phyloP scores from a whole-genome alignment of 2,329 filamentous ascomycete species.

The Aspergillus felis region DNA sequence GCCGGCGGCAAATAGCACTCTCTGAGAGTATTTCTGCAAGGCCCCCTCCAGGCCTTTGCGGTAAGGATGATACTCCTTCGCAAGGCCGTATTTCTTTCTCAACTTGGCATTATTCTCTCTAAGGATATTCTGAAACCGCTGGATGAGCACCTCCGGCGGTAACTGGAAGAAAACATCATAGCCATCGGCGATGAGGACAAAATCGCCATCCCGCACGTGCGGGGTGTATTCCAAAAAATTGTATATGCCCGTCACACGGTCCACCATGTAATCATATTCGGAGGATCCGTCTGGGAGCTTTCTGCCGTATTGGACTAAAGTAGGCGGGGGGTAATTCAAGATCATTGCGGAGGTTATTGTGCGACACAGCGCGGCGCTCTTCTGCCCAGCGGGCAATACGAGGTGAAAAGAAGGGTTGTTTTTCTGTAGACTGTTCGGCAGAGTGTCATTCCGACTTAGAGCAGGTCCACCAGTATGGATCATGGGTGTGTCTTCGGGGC shows the following conservation, averaged over 20 bases:
- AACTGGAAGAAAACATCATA: constrained; percentile 64
- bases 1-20: constrained; percentile 53
- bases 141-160: constrained; percentile 59
- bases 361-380: constrained; percentile 53
- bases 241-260: constrained; percentile 44
- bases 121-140: constrained; percentile 56
- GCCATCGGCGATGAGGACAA: constrained; percentile 62
- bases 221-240: constrained; percentile 47
- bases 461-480: constrained; percentile 16
- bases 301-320: constrained; percentile 46
- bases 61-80: constrained; percentile 18
- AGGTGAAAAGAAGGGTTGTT: constrained; percentile 50
- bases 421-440: constrained; percentile 31
- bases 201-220: constrained; percentile 53
- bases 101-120: constrained; percentile 53
- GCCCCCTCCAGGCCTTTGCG: constrained; percentile 17
- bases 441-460: constrained; percentile 23
- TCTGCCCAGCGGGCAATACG: constrained; percentile 48
- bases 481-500: constrained; percentile 30
- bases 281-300: constrained; percentile 23
- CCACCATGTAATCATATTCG: constrained; percentile 42
- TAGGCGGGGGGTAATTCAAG: constrained; percentile 57
- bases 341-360: constrained; percentile 55
- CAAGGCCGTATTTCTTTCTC: constrained; percentile 46
- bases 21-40: constrained; percentile 47